Percentiles rank a stretch among this genome's conserved stretches.
Evolutionary conservation across 83 land plant genomes (phyloP).

Genomic region (Larix sibirica): DNA sequence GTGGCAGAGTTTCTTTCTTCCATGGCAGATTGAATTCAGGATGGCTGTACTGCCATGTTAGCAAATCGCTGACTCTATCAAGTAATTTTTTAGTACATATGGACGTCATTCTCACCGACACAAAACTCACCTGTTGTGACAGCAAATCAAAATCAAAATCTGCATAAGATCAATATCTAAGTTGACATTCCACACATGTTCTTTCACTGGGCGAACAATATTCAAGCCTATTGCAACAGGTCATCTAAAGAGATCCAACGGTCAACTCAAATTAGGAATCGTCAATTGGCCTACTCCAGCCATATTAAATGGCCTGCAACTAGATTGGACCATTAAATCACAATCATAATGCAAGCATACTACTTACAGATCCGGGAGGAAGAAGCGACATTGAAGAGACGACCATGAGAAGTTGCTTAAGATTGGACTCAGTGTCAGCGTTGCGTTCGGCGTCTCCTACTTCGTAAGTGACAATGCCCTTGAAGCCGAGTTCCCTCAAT

Average conservation of each 20-base stretch:
- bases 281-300: no score
- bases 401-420: slow-evolving; percentile 46
- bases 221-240: no score
- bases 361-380: slow-evolving; percentile 65
- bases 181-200: no score
- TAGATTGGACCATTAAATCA: no score
- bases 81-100: slow-evolving; percentile 69
- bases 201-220: no score
- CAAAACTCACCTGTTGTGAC: slow-evolving; percentile 63
- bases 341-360: no score
- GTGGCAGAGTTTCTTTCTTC: slow-evolving; percentile 56
- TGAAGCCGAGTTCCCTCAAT: slow-evolving; percentile 58
- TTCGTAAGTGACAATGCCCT: slow-evolving; percentile 68
- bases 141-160: no score
- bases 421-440: slow-evolving; percentile 63
- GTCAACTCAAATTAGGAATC: no score
- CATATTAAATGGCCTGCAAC: no score
- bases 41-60: slow-evolving; percentile 75
- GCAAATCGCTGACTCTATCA: slow-evolving; percentile 56
- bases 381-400: slow-evolving; percentile 42
- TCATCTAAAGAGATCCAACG: no score
- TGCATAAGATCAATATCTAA: no score
- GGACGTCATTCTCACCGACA: slow-evolving; percentile 65
- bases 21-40: slow-evolving; percentile 65
- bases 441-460: slow-evolving; percentile 69